Percentiles rank a stretch among this genome's conserved stretches.
These are phyloP conservation scores for Phytopythium chamaehyphon DNA, from an alignment of 352 stramenopile genomes.

Conservation along the genomic window DNA sequence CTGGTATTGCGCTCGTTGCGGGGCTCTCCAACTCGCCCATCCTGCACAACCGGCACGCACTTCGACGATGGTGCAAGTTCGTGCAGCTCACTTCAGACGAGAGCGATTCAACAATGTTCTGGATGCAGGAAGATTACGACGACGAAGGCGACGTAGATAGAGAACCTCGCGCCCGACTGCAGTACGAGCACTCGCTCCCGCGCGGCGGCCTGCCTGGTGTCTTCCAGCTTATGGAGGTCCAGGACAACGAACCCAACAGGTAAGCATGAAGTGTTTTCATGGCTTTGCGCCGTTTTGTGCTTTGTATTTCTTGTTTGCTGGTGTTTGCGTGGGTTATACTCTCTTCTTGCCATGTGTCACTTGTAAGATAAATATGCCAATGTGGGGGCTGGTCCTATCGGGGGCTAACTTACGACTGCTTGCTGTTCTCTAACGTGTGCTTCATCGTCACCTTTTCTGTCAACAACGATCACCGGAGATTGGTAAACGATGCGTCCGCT, in stretches of 20 bases:
- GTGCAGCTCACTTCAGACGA: conserved; percentile 24
- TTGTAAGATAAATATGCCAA: conserved; percentile 6
- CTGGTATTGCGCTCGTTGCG: conserved; percentile 30
- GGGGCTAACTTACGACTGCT: not conserved
- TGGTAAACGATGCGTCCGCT: not conserved
- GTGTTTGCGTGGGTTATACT: too few species aligned
- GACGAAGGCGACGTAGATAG: conserved; percentile 7
- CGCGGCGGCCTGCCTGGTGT: conserved; percentile 12
- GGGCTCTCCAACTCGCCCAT: conserved; percentile 32
- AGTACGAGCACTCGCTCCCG: conserved; percentile 27
- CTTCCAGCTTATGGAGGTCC: conserved; percentile 35
- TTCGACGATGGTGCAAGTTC: conserved; percentile 56
- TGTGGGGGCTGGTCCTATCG: conserved; percentile 1
- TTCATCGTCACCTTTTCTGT: too few species aligned
- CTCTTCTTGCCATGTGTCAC: conserved; percentile 7
- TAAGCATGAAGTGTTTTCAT: not conserved
- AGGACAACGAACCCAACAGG: conserved; percentile 2
- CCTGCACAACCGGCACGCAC: conserved; percentile 22
- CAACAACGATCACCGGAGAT: too few species aligned
- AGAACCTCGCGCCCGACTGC: conserved; percentile 9
- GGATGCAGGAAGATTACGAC: conserved; percentile 27
- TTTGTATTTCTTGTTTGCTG: conserved; percentile 16
- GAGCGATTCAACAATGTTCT: conserved; percentile 23
- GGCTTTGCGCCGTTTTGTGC: not conserved
- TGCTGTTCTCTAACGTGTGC: conserved; percentile 2